Evolutionary conservation across 2,329 filamentous ascomycete genomes (phyloP), one percentile per base, ranked within the genome.

Genomic region (Myriosclerotinia duriaeana): DNA sequence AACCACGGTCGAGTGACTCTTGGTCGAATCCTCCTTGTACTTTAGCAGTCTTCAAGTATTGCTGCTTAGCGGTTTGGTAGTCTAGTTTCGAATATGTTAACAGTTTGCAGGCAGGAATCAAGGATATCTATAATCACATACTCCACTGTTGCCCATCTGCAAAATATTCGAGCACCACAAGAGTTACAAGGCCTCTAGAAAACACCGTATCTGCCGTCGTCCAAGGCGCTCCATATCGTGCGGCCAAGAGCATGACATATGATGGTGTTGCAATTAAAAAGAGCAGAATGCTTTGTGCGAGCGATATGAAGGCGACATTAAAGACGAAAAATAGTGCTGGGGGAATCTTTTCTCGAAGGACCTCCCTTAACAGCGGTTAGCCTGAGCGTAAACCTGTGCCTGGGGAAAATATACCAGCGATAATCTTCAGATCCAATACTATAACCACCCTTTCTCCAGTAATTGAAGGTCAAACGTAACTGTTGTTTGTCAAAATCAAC

Each of bases 361-460:
- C 87, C 66, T 84, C 83, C 94, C 86, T 88, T 40, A 34, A 30
- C 11, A 12, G 15, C n/a, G 42, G 55, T 64, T 38, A 70, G 55
- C 68, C 48, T 53, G 64, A 30, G 65, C 52, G 17, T 53, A 52
- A 54, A 11, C 14, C 9, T 20, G 17, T 50, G 63, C 7, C 60
- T 17, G 11, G 11, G 12, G n/a, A 26, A 20, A 20, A 73, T 76
- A 61, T 72, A 83, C 88, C 95, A 99, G 79, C 95, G 86, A 78
- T 99, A 99, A 78, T 99, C 95, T 78, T 99, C 94, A 20, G 90
- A 93, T 48, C 95, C 94, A 70, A 93, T 83, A 20, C 84, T 81
- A 77, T 99, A 99, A 34, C 95, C 95, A 50, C 95, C 95, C 78
- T 92, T 96, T 67, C 95, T 89, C 89, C 91, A 97, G 80, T 97